Percentiles rank a stretch among this genome's conserved stretches.
Conservation (phyloP, 345 rosid species). For the Rubroshorea leprosula region DNA sequence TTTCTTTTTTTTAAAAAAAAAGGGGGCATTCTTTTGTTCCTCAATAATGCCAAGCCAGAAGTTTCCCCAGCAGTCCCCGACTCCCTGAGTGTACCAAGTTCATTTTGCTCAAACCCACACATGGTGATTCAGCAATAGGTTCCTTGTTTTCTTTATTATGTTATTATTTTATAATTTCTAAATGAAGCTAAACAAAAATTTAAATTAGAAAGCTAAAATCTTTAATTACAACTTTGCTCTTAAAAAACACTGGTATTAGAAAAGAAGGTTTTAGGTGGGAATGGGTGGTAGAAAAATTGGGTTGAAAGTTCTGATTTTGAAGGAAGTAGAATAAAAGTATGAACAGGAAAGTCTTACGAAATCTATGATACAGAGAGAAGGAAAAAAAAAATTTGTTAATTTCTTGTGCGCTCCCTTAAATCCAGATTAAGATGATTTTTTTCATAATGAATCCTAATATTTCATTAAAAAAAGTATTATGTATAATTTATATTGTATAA, state of each 20-base stretch:
- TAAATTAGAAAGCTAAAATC: not conserved
- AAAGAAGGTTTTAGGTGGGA: too few relatives aligned
- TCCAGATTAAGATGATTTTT: too few relatives aligned
- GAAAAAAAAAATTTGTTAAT: too few relatives aligned
- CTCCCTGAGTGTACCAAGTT: not conserved
- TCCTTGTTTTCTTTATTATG: not conserved
- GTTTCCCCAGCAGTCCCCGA: not conserved
- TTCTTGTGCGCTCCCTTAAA: too few relatives aligned
- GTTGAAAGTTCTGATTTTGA: not conserved
- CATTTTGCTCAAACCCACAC: not conserved
- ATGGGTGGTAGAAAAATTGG: not conserved
- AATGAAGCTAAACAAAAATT: not conserved
- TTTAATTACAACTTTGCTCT: not conserved
- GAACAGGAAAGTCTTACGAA: too few relatives aligned
- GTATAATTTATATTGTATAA: too few relatives aligned
- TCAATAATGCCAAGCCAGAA: not conserved
- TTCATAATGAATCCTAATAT: too few relatives aligned
- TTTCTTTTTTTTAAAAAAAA: too few relatives aligned
- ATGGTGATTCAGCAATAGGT: not conserved
- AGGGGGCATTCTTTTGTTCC: too few relatives aligned
- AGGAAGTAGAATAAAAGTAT: not conserved
- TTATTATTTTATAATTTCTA: too few relatives aligned
- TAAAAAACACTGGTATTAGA: not conserved
- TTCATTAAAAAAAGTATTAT: too few relatives aligned
- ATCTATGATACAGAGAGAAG: too few relatives aligned